phyloP scores from a whole-genome alignment of 2,329 filamentous ascomycete genomes.

The Aspergillus texensis region DNA sequence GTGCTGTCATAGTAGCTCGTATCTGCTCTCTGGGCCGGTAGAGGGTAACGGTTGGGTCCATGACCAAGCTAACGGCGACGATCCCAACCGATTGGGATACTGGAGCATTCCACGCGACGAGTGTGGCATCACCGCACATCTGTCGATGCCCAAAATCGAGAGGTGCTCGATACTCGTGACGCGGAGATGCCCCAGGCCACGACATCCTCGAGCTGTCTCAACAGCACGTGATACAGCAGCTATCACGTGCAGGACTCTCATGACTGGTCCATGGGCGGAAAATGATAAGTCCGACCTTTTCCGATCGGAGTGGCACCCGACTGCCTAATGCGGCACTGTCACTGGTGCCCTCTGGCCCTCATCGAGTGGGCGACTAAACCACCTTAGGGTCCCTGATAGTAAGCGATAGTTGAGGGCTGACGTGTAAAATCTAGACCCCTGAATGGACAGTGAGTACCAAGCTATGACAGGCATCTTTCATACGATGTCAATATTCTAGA shows the following conservation, averaged over 20 bases:
- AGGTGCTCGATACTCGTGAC: not conserved
- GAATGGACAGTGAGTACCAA: not conserved
- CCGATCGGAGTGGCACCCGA: not conserved
- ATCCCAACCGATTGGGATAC: not conserved
- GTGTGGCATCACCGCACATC: not conserved
- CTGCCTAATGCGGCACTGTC: not conserved
- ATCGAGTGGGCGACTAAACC: not conserved
- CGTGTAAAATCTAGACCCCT: not conserved
- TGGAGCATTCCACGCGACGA: not conserved
- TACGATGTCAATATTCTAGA: too few relatives aligned
- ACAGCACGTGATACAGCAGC: not conserved
- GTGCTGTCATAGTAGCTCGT: not conserved
- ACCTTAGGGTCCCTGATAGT: not conserved
- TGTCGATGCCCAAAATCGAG: not conserved
- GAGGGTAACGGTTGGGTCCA: not conserved
- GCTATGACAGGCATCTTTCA: not conserved
- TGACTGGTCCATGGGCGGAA: not conserved
- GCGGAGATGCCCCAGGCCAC: not conserved
- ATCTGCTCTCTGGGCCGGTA: not conserved
- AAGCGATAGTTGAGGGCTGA: not conserved
- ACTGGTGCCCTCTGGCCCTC: not conserved
- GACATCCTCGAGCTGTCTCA: not conserved
- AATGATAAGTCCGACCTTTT: not conserved
- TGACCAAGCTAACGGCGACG: not conserved
- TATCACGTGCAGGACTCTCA: not conserved